A percentile compares a stretch with the other conserved stretches of the same genome.
phyloP scores from a whole-genome alignment of 495 filamentous ascomycete genomes.

The Penicillium subrubescens region DNA sequence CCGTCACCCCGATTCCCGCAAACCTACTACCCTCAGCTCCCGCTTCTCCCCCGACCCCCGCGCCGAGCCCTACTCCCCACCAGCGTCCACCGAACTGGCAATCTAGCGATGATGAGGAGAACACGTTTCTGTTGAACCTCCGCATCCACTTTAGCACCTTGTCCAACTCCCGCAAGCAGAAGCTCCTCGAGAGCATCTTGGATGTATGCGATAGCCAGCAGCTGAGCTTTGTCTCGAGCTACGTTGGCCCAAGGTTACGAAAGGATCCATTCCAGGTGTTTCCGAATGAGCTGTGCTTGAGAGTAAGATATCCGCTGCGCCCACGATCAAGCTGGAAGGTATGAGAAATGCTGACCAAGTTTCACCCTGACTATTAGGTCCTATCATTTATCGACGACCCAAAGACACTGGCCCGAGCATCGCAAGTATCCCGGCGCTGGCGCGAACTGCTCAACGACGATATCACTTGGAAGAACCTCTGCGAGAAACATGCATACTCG shows the following conservation, averaged over 20 bases:
- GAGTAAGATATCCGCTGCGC: constrained; percentile 54
- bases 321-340: not conserved
- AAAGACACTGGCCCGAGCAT: constrained; percentile 85
- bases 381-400: constrained; percentile 94
- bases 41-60: constrained; percentile 69
- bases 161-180: constrained; percentile 56
- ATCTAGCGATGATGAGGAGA: constrained; percentile 58
- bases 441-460: constrained; percentile 91
- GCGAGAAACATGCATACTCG: constrained; percentile 78
- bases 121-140: constrained; percentile 55
- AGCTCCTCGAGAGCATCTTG: constrained; percentile 78
- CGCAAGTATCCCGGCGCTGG: constrained; percentile 92
- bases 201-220: constrained; percentile 92
- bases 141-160: constrained; percentile 57
- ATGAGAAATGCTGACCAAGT: constrained; percentile 8
- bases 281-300: constrained; percentile 88
- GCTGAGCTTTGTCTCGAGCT: constrained; percentile 91
- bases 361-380: constrained; percentile 54
- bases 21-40: constrained; percentile 67
- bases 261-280: constrained; percentile 91
- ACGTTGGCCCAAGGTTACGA: constrained; percentile 87
- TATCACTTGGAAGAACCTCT: constrained; percentile 96
- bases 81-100: constrained; percentile 62
- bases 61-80: constrained; percentile 67
- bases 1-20: constrained; percentile 53